Percentiles rank a stretch among this genome's conserved stretches.
phyloP scores from a whole-genome alignment of 2,329 filamentous ascomycete species.

The Aaosphaeria arxii region DNA sequence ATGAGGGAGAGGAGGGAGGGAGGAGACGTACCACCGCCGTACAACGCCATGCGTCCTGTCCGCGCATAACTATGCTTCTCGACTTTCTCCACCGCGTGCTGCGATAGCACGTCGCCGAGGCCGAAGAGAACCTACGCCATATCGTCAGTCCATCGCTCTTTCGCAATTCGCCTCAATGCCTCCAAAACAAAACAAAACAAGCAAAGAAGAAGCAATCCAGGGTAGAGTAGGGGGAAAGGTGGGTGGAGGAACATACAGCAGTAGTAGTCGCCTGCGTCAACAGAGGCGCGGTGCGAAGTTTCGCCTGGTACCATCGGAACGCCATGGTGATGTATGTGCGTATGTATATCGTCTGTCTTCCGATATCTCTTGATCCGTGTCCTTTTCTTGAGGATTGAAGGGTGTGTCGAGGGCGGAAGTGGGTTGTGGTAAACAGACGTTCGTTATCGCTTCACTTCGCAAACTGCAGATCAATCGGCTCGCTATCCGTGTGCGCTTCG shows the following conservation, averaged over 20 bases:
- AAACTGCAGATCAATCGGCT: too few species aligned
- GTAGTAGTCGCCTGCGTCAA: constrained; percentile 91
- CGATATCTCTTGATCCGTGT: too few species aligned
- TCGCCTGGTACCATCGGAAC: constrained; percentile 72
- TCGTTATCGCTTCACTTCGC: too few species aligned
- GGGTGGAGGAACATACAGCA: constrained; percentile 48
- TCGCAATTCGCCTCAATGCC: background rate
- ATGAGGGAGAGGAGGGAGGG: constrained; percentile 2
- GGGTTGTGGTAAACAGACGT: too few species aligned
- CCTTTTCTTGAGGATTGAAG: too few species aligned
- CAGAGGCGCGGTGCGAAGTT: constrained; percentile 75
- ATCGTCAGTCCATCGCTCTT: constrained; percentile 1
- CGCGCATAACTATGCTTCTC: constrained; percentile 69
- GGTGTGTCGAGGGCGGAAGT: too few species aligned
- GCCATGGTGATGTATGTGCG: too few species aligned
- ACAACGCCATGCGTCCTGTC: constrained; percentile 75
- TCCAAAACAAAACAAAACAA: too few species aligned
- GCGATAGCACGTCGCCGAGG: constrained; percentile 84
- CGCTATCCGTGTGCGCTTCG: too few species aligned
- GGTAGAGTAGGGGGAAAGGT: background rate
- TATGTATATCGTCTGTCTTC: too few species aligned
- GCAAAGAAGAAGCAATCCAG: too few species aligned
- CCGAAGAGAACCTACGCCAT: constrained; percentile 72
- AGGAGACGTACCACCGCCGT: constrained; percentile 65
- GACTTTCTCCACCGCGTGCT: constrained; percentile 83